Base-by-base conservation (phyloP, 257 asterid species). In the Solanum raphanifolium region DNA sequence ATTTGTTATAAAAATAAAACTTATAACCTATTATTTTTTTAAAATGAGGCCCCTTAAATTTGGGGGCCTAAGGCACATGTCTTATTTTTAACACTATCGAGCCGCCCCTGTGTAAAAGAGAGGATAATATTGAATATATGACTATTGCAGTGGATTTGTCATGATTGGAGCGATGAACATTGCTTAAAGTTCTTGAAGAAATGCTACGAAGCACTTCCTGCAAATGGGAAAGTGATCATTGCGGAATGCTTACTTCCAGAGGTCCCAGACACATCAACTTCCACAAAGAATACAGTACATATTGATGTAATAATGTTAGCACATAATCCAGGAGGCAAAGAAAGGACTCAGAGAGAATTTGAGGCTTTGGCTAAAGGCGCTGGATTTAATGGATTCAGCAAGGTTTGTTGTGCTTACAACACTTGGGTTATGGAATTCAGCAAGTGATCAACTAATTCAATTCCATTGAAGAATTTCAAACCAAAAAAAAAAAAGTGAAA, bases 271-370 rank as follows among this genome's bases (percentile, higher is more conserved):
- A 89, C 60, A 5, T 93, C 94, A 23, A 90, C 88, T 29, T 69
- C 93, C 18, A 96, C 97, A 1, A 87, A 91, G 87, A 93, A 92
- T 75, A 93, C 91, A 21, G 93, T 93, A 46, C 98, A 95, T 62
- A 88, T 94, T 7, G 99, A 97, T 83, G 94, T 95, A 4, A 91
- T 95, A 6, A 95, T 97, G 99, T 86, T 95, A 87, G 99, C 98
- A 60, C 98, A 94, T 85, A 94, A 93, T 76, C 98, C 98, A 2
- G 98, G 99, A 39, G 99, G 99, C 12, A 97, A 95, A 87, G 99
- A 97, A 89, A 94, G 99, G 95, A 95, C 99, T 11, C 96, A 94
- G 65, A 94, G 91, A 90, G 99, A 97, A 78, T 97, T 95, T 81
- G 91, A 92, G 85, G 88, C 91, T 23, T 75, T 97, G 92, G 98